Percentiles rank a stretch among this genome's conserved stretches.
Conservation (phyloP, 1,284 basidiomycete species). For the Cutaneotrichosporon mucoides region DNA sequence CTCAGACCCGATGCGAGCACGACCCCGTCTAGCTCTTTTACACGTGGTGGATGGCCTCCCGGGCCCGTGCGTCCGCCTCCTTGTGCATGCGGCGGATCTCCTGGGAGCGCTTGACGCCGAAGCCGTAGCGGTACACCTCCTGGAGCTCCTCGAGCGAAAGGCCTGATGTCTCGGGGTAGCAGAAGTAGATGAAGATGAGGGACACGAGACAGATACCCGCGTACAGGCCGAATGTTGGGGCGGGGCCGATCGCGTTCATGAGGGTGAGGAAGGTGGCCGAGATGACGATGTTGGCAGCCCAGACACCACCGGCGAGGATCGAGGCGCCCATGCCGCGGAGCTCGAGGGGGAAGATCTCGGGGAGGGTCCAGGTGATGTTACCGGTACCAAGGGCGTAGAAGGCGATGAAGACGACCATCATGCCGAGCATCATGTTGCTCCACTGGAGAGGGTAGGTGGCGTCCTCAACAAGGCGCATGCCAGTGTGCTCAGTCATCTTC, state of each 20-base stretch:
- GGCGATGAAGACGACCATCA: constrained; percentile 30
- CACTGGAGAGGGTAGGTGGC: constrained; percentile 60
- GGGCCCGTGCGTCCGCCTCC: neutral
- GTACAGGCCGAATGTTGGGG: constrained; percentile 44
- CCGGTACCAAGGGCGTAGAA: constrained; percentile 67
- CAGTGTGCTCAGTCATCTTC: constrained; percentile 59
- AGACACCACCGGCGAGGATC: constrained; percentile 42
- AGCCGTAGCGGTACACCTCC: constrained; percentile 43
- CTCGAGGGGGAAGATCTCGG: constrained; percentile 46
- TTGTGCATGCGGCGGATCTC: constrained; percentile 40
- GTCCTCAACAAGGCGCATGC: constrained; percentile 60
- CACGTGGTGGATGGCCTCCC: no score
- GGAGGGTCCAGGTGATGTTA: constrained; percentile 59
- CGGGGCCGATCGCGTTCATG: constrained; percentile 60
- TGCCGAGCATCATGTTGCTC: constrained; percentile 57
- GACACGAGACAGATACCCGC: constrained; percentile 42
- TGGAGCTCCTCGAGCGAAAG: constrained; percentile 49
- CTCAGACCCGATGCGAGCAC: no score
- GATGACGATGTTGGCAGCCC: constrained; percentile 64
- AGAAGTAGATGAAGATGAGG: constrained; percentile 45
- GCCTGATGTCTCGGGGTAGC: constrained; percentile 48
- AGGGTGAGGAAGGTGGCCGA: constrained; percentile 72
- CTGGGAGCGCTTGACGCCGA: constrained; percentile 43
- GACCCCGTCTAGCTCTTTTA: no score
- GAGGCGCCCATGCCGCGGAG: constrained; percentile 41